Evolutionary conservation across 1,284 basidiomycete species (phyloP).

Genomic region (Boletellus dicymbophilus): DNA sequence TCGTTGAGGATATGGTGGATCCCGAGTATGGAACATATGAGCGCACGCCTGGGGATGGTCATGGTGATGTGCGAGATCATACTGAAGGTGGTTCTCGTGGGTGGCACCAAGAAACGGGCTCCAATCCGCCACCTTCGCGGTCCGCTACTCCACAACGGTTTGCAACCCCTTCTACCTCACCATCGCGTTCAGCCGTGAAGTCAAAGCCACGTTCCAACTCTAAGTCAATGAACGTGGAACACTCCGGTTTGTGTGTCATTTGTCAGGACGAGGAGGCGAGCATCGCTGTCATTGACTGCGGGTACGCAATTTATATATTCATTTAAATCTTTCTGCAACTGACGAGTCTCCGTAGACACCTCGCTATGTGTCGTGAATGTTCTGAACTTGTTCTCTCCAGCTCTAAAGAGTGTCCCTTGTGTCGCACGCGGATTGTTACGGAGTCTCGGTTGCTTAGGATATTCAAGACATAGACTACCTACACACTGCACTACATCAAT

Average conservation of each 20-base stretch:
- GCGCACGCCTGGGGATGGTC: too few species aligned
- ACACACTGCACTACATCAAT: background rate
- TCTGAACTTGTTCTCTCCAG: slow-evolving; percentile 83
- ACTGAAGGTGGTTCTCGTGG: too few species aligned
- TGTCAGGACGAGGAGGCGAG: slow-evolving; percentile 92
- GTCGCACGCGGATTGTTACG: slow-evolving; percentile 83
- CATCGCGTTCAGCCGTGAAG: slow-evolving; percentile 26
- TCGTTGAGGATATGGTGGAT: slow-evolving; percentile 11
- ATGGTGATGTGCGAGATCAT: too few species aligned
- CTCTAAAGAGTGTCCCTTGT: slow-evolving; percentile 82
- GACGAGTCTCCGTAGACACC: slow-evolving; percentile 53
- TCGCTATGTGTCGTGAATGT: slow-evolving; percentile 82
- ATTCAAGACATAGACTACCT: slow-evolving; percentile 56
- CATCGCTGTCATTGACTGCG: slow-evolving; percentile 92
- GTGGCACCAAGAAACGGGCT: background rate
- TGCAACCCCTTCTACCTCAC: slow-evolving; percentile 11
- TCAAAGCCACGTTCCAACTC: slow-evolving; percentile 33
- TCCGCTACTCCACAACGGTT: slow-evolving; percentile 12
- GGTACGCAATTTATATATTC: slow-evolving; percentile 48
- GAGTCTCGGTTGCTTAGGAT: slow-evolving; percentile 80
- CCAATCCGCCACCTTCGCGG: slow-evolving; percentile 3
- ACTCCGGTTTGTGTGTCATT: slow-evolving; percentile 80
- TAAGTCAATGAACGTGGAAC: slow-evolving; percentile 50
- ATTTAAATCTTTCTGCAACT: background rate
- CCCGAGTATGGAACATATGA: slow-evolving; percentile 15